Base-by-base conservation (phyloP, 441 rosid species). In the Gossypium trilobum region DNA sequence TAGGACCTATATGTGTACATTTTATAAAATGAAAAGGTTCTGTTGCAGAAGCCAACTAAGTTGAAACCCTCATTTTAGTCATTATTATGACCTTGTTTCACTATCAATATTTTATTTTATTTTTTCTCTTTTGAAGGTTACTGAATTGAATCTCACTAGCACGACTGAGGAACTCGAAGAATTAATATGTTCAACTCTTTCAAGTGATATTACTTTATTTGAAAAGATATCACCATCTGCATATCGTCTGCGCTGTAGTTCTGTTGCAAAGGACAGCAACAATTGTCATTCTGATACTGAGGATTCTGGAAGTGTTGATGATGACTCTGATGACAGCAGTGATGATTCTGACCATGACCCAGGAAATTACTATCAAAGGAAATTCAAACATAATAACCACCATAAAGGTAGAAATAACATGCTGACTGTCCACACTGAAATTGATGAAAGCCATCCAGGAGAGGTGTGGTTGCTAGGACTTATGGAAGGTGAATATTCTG, bases 371-470 rank as follows among this genome's bases (percentile, higher is more conserved):
- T 60, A 67, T 70, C 72, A 71, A 60, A 75, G 81, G 77, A 87
- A 84, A 82, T 72, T 68, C 22, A 84, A 80, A 68, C 68, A 31
- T 74, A 75, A 58, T 36, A 83, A 73, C 67, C 65, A 54, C 57
- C 74, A 7, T 74, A 81, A 75, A 85, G 82, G 75, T 75, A 84
- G 81, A 84, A 82, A 75, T 62, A 81, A 78, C 57, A 75, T 64
- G 78, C 31, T 83, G 67, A 79, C 81, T 16, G 75, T 84, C 17
- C 68, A 83, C 75, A 81, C 78, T 76, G 97, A 95, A 86, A 92
- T 95, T 82, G 99, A 95, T 85, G 99, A 95, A 85, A 91, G 97
- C 85, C 87, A 82, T 71, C 89, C 87, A 1, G 99, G 97, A 82
- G 97, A 91, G 74, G 87, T 86, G 65, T 95, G 99, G 97, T 74